Conservation (phyloP, 2,329 filamentous ascomycete genomes). For the Aspergillus hortae region DNA sequence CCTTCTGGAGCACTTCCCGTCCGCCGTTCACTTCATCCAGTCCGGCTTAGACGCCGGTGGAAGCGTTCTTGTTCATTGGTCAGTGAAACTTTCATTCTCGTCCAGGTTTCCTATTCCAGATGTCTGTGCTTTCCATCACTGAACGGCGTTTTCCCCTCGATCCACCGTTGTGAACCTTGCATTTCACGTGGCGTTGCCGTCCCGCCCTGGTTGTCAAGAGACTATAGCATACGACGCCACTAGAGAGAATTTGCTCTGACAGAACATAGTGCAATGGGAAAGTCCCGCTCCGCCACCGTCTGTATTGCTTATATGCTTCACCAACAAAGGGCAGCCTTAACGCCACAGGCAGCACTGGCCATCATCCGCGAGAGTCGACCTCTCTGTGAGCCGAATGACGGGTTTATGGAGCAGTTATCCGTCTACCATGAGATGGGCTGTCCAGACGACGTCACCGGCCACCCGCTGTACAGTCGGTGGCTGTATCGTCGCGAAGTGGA, state of each 20-base stretch:
- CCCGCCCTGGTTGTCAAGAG: not conserved
- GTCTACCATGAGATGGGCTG: conserved; percentile 87
- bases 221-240: not conserved
- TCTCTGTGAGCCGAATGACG: conserved; percentile 82
- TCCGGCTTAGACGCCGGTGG: conserved; percentile 62
- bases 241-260: conserved; percentile 4
- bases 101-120: not conserved
- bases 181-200: too few relatives aligned
- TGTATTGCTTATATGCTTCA: conserved; percentile 80
- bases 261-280: conserved; percentile 78
- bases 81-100: conserved; percentile 36
- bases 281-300: conserved; percentile 84
- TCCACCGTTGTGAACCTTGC: not conserved
- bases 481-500: conserved; percentile 64
- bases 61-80: conserved; percentile 68
- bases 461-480: conserved; percentile 79
- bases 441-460: conserved; percentile 63
- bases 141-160: not conserved
- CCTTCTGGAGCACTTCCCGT: conserved; percentile 73
- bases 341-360: conserved; percentile 62
- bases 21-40: conserved; percentile 79
- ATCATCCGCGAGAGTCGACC: conserved; percentile 68
- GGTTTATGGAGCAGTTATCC: conserved; percentile 85
- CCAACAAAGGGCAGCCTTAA: conserved; percentile 53
- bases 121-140: not conserved